phyloP scores from a whole-genome alignment of 345 rosid species.

The Ailanthus altissimus region DNA sequence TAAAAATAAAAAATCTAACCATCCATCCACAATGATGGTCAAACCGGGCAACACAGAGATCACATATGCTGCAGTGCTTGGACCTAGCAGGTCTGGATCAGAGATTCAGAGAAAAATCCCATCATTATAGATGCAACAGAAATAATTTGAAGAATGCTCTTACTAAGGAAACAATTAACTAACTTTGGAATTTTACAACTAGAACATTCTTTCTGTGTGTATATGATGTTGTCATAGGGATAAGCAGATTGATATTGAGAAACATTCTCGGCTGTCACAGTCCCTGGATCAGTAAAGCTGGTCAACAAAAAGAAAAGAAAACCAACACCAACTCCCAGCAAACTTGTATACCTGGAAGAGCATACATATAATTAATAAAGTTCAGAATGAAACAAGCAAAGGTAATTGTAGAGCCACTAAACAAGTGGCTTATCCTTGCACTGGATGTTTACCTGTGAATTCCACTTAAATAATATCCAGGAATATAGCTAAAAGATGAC shows the following conservation, averaged over 20 bases:
- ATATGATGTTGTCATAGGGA: slow-evolving; percentile 80
- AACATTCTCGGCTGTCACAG: slow-evolving; percentile 67
- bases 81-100: slow-evolving; percentile 92
- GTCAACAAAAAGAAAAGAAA: slow-evolving; percentile 69
- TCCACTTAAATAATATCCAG: slow-evolving; percentile 84
- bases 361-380: slow-evolving; percentile 15
- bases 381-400: not conserved
- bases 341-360: slow-evolving; percentile 67
- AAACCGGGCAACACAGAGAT: slow-evolving; percentile 92
- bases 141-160: not conserved
- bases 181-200: slow-evolving; percentile 87
- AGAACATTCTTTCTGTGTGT: slow-evolving; percentile 71
- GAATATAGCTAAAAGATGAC: slow-evolving; percentile 72
- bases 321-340: slow-evolving; percentile 70
- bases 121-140: not conserved
- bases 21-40: slow-evolving; percentile 99
- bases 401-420: not conserved
- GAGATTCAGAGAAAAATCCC: slow-evolving; percentile 23
- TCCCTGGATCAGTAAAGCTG: slow-evolving; percentile 94
- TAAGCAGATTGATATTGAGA: slow-evolving; percentile 64
- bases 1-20: slow-evolving; percentile 43
- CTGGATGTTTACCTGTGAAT: slow-evolving; percentile 58
- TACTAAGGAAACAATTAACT: slow-evolving; percentile 28
- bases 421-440: slow-evolving; percentile 2
- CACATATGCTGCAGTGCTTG: slow-evolving; percentile 91